Evolutionary conservation across 495 filamentous ascomycete genomes (phyloP), one percentile per base, ranked within the genome.

Genomic region (Cercophora samala): DNA sequence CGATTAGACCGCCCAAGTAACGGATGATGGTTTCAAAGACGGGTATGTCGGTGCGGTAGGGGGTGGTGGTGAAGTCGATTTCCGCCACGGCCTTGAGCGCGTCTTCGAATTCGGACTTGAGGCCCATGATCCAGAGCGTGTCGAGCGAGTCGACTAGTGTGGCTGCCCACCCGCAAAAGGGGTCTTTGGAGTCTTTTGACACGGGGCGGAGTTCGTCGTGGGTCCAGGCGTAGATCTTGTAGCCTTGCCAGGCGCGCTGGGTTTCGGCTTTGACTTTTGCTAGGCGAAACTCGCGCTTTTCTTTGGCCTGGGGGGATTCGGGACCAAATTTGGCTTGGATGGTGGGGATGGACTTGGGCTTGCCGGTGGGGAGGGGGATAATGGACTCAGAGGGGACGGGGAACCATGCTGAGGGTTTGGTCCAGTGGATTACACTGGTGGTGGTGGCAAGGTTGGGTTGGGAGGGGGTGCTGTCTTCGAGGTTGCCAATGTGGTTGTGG

Each of bases 151-250:
- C 95, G 4, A 99, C 93, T 66, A 99, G 74, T 2, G 95, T 97
- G 4, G 95, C 95, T 22, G 90, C 95, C 95, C 95, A 99, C 23
- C 91, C 92, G 74, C 89, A 93, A 72, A 99, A 99, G 0, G 93
- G 91, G 72, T 98, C 83, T 0, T 83, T 80, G 37, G 79, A 84
- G 37, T 76, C 77, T 13, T 86, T 86, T 55, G 83, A 85, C 4
- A 93, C 78, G 1, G 94, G 95, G 25, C 79, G 83, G 29, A 97
- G 75, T 76, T 98, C 95, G 72, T 98, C 95, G 66, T 91, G 87
- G 60, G 88, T 79, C 90, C 90, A 97, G 15, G 94, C 94, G 76
- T 90, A 83, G 24, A 85, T 76, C 76, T 88, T 91, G 76, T 98
- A 98, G 65, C 91, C 91, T 13, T 84, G 81, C 93, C 94, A 98